Conservation (phyloP, 169 alveolate genomes). For the Babesia caballi region DNA sequence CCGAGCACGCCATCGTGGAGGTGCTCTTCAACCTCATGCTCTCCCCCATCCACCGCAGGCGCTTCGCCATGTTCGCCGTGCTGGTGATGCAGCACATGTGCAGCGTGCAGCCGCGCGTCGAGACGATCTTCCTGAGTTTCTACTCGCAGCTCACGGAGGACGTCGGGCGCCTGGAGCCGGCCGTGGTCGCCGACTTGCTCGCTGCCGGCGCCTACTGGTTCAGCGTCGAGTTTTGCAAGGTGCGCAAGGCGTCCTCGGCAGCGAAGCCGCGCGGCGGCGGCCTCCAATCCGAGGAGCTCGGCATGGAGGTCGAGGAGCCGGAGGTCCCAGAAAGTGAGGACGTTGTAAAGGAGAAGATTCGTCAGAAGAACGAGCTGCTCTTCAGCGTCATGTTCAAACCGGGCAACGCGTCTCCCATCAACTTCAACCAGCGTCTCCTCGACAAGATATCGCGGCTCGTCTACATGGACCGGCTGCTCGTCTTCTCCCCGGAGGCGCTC, state of each 20-base stretch:
- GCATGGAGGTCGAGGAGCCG: slow-evolving; percentile 24
- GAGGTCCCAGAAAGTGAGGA: not conserved
- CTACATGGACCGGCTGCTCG: slow-evolving; percentile 50
- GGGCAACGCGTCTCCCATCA: not conserved
- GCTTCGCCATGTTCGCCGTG: slow-evolving; percentile 30
- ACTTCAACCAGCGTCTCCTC: slow-evolving; percentile 39
- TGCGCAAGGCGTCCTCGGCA: slow-evolving; percentile 5
- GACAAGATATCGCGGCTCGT: slow-evolving; percentile 52
- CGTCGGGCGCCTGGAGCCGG: slow-evolving; percentile 16
- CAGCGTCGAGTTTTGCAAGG: slow-evolving; percentile 54
- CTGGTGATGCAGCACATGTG: slow-evolving; percentile 61
- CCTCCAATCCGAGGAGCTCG: not conserved
- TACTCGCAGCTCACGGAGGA: slow-evolving; percentile 28
- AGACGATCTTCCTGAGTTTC: slow-evolving; percentile 8
- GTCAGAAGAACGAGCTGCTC: slow-evolving; percentile 27
- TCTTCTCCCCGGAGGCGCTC: slow-evolving; percentile 37
- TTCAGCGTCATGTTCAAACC: slow-evolving; percentile 31
- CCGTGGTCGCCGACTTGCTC: slow-evolving; percentile 29
- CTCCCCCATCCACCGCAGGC: slow-evolving; percentile 9
- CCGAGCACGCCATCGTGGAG: slow-evolving; percentile 51
- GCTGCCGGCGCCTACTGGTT: slow-evolving; percentile 52
- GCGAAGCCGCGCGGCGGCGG: not conserved
- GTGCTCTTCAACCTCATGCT: slow-evolving; percentile 43
- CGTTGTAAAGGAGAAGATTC: slow-evolving; percentile 32
- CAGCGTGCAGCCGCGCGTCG: slow-evolving; percentile 29